A percentile compares a stretch with the other conserved stretches of the same genome.
Conservation (phyloP, 768 basidiomycete genomes). For the Leucocoprinus birnbaumii region DNA sequence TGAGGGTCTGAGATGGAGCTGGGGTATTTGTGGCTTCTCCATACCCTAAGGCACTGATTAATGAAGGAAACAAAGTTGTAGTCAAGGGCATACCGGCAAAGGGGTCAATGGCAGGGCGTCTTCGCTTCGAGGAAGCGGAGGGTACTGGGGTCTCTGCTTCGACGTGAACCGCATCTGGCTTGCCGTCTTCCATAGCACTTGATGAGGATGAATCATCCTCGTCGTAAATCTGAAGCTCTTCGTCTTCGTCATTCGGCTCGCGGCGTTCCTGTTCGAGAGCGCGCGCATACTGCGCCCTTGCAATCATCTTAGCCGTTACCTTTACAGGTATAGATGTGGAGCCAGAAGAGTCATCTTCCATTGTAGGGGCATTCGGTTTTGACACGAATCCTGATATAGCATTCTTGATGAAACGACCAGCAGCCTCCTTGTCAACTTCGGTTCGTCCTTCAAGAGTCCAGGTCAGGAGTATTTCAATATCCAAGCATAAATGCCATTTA, state of each 20-base stretch:
- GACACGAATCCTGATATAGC: constrained; percentile 66
- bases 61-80: background rate
- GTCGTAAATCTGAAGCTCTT: constrained; percentile 34
- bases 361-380: constrained; percentile 26
- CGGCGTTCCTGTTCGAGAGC: constrained; percentile 50
- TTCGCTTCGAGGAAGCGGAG: constrained; percentile 33
- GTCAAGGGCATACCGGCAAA: constrained; percentile 51
- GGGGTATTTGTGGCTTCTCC: constrained; percentile 22
- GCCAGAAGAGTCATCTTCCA: constrained; percentile 20
- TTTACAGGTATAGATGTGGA: constrained; percentile 44
- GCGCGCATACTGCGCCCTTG: constrained; percentile 60
- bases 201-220: constrained; percentile 24
- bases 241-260: constrained; percentile 37
- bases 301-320: constrained; percentile 73
- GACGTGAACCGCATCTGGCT: constrained; percentile 10
- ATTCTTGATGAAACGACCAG: constrained; percentile 79
- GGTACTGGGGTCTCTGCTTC: constrained; percentile 9
- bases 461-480: constrained; percentile 1
- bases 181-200: constrained; percentile 18
- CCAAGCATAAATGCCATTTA: constrained; percentile 24
- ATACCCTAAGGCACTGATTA: constrained; percentile 24
- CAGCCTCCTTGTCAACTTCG: constrained; percentile 76
- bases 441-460: constrained; percentile 29
- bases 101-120: constrained; percentile 56
- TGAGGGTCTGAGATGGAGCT: background rate